Evolutionary conservation across 2,329 filamentous ascomycete species (phyloP).

Genomic region (Aspergillus pseudoglaucus): DNA sequence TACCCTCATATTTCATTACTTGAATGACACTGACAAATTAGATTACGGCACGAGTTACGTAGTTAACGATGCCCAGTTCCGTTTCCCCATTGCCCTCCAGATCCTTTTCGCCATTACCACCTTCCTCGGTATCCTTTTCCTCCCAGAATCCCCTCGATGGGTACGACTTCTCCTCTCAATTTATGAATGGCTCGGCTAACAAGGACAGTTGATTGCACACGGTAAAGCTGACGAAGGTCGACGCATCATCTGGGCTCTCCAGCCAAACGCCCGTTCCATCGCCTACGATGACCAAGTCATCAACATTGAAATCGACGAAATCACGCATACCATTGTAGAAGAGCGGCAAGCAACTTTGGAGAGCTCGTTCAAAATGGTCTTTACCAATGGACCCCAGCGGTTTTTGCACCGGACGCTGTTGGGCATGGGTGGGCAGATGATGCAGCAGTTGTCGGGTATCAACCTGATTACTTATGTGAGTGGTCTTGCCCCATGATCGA

Average conservation of each 20-base stretch:
- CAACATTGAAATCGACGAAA: constrained; percentile 15
- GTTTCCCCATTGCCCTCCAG: constrained; percentile 28
- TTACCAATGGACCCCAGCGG: constrained; percentile 18
- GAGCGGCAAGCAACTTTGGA: constrained; percentile 16
- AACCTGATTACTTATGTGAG: constrained; percentile 25
- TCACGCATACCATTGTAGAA: constrained; percentile 17
- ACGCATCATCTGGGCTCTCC: constrained; percentile 28
- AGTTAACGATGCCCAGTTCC: constrained; percentile 22
- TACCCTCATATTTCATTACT: neutral
- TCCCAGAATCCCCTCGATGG: constrained; percentile 44
- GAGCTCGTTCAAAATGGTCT: constrained; percentile 18
- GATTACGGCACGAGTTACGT: constrained; percentile 25
- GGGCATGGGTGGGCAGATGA: constrained; percentile 25
- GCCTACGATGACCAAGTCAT: constrained; percentile 20
- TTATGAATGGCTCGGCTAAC: neutral
- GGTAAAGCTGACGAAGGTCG: constrained; percentile 30
- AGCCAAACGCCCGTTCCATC: constrained; percentile 20
- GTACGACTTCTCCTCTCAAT: neutral
- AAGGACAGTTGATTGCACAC: constrained; percentile 23
- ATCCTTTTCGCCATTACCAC: constrained; percentile 25
- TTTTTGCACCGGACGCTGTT: constrained; percentile 21
- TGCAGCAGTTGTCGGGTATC: constrained; percentile 27
- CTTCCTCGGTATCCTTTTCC: constrained; percentile 22
- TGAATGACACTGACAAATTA: neutral
- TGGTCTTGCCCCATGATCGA: neutral